A percentile compares a stretch with the other conserved stretches of the same genome.
phyloP scores from a whole-genome alignment of 2,329 filamentous ascomycete species.

The Venturia aucupariae region DNA sequence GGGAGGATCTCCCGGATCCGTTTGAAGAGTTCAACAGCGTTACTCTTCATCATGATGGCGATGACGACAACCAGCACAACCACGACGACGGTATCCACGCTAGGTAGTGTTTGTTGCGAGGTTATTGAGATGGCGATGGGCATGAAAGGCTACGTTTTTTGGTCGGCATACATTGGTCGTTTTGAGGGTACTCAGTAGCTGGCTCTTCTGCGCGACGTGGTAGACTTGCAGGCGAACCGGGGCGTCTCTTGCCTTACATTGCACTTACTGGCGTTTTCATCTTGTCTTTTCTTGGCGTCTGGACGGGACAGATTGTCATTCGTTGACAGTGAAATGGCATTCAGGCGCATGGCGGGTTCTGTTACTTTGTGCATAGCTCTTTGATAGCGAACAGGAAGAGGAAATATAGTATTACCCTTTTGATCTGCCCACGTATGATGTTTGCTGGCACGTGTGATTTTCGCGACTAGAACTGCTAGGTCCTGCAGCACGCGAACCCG shows the following conservation, averaged over 20 bases:
- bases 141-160: background rate
- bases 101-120: background rate
- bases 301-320: background rate
- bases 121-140: background rate
- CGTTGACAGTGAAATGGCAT: constrained; percentile 4
- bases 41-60: constrained; percentile 91
- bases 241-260: background rate
- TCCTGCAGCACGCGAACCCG: background rate
- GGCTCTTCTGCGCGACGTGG: background rate
- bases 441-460: constrained; percentile 1
- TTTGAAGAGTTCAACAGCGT: constrained; percentile 99
- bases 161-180: background rate
- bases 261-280: constrained; percentile 9
- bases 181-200: background rate
- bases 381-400: background rate
- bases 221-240: background rate
- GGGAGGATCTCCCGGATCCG: constrained; percentile 72
- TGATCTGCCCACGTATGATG: background rate
- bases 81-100: background rate
- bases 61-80: constrained; percentile 41
- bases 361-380: background rate
- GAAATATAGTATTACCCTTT: background rate
- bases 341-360: background rate
- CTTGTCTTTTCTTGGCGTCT: background rate
- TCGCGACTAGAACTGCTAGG: no score